Conservation (phyloP, 1,284 basidiomycete species). For the Irpex sp. region DNA sequence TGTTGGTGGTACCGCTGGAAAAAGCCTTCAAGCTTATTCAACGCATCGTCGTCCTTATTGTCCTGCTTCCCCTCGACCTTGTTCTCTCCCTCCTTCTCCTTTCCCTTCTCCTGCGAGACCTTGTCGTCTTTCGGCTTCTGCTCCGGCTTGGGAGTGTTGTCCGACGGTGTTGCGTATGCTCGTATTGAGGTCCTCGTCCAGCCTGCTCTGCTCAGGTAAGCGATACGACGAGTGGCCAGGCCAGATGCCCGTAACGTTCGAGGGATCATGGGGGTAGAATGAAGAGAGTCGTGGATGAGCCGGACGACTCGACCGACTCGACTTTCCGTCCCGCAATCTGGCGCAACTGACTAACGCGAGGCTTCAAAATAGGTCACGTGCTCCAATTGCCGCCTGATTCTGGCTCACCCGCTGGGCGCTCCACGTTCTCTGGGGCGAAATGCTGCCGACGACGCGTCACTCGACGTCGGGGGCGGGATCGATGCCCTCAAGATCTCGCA, state of each 20-base stretch:
- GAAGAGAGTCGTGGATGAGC: slow-evolving; percentile 7
- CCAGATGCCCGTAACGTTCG: slow-evolving; percentile 38
- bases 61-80: slow-evolving; percentile 3
- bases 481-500: no score
- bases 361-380: not conserved
- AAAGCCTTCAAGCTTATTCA: slow-evolving; percentile 71
- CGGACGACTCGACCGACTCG: slow-evolving; percentile 12
- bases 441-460: not conserved
- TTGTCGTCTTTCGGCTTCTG: slow-evolving; percentile 27
- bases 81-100: slow-evolving; percentile 27
- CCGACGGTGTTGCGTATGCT: slow-evolving; percentile 40
- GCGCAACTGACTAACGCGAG: slow-evolving; percentile 11
- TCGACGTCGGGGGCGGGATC: no score
- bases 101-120: slow-evolving; percentile 30
- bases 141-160: slow-evolving; percentile 24
- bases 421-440: not conserved
- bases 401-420: not conserved
- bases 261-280: slow-evolving; percentile 34
- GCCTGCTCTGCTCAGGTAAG: slow-evolving; percentile 27
- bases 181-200: slow-evolving; percentile 26
- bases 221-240: slow-evolving; percentile 32
- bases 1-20: slow-evolving; percentile 72
- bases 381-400: not conserved
- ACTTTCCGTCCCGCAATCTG: slow-evolving; percentile 9
- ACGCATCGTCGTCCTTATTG: slow-evolving; percentile 27